Base-by-base conservation (phyloP, 345 rosid genomes). In the Barbarea vulgaris region DNA sequence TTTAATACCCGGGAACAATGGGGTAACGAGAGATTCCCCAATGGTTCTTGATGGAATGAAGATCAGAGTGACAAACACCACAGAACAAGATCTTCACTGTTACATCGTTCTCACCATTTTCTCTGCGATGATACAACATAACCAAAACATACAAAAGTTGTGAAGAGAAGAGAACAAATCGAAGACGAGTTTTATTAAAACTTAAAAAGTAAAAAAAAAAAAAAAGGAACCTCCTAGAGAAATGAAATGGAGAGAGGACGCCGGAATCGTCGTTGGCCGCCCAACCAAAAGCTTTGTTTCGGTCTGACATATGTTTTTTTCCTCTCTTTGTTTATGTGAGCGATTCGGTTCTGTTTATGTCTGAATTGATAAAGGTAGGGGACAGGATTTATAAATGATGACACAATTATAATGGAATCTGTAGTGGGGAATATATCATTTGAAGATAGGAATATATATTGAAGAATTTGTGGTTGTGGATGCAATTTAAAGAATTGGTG, bases 21-120 rank as follows among this genome's bases (percentile, higher is more conserved):
- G 96, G 96, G 69, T 88, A 93, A 78, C 70, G 86, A 73, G 98
- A 78, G 67, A 85, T 77, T n/a, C 96, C 96, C 98, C 96, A 90
- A 11, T 88, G 87, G 62, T 93, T 85, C 79, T 68, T 85, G 33
- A 82, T 84, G 25, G 69, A 72, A 72, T 93, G 96, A 54, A 93
- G 82, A 73, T 90, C 96, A 11, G 98, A 86, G 72, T 90, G 96
- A 53, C 95, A 93, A 69, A 90, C 87, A 51, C 96, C 96, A 69
- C 96, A 93, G 41, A 84, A 93, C 79, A 87, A 34, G 18, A 93
- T 77, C 81, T 86, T 67, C 60, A 93, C 84, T 9, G 89, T 85
- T 69, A 93, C 95, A 68, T 93, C 98, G 31, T 90, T 70, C 28
- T 57, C 76, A 7, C 95, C 96, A 57, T 84, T 87, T 25, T 87